Base-by-base conservation (phyloP, 305 asterid species). In the Fraxinus sp. region DNA sequence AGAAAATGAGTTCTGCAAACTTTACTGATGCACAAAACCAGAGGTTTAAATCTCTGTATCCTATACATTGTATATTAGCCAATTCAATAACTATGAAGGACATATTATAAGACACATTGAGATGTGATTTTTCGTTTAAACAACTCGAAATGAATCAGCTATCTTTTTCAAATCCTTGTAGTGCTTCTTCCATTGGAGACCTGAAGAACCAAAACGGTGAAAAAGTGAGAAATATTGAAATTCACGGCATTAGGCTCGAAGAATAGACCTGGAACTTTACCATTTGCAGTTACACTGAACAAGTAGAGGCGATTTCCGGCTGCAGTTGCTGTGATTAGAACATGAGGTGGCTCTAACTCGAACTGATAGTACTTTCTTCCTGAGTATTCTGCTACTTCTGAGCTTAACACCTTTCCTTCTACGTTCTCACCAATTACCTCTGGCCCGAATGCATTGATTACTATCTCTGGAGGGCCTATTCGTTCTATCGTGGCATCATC, bases 281-380 rank as follows among this genome's bases (percentile, higher is more conserved):
- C 99, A 57, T 86, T 95, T 90, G 94, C 98, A 35, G 92, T 89
- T 30, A 95, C 92, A 35, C 70, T 90, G 91, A 95, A 94, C 89
- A 95, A 82, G 91, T 95, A 95, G 75, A 94, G 96, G 59, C 98
- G 95, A 87, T 95, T 95, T 73, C 99, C 98, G 3, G 98, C 98
- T n/a, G 99, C 99, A 44, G 99, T 95, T 71, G 98, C 98, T 78
- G 95, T 94, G 82, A 95, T 95, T 49, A 95, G 80, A 72, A 87
- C 91, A 81, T 95, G 99, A 8, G 99, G 98, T 4, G 99, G 95
- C 90, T 95, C 98, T 49, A 95, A 81, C 87, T 95, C 99, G 33
- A 91, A 95, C 88, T 91, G 96, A 83, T 95, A 95, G 87, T 95
- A 95, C 80, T 86, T 94, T 83, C 97, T 90, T 80, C 99, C 98